phyloP scores from a whole-genome alignment of 345 rosid species.

The Carallia pectinifolia region DNA sequence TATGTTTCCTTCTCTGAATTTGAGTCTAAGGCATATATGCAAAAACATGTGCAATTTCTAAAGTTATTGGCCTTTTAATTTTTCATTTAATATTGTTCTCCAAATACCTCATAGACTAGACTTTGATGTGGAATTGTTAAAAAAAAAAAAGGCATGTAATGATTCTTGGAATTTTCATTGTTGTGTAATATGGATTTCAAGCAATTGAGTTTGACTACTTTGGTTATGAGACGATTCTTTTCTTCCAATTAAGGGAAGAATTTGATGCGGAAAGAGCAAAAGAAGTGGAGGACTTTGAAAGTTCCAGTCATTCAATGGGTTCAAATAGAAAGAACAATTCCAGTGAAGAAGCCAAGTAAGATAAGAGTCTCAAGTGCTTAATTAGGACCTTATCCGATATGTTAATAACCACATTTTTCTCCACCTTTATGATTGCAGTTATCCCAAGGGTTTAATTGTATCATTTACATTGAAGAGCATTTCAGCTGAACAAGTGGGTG shows the following conservation, averaged over 20 bases:
- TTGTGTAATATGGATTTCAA: background rate
- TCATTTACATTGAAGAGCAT: constrained; percentile 66
- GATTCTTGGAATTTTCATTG: too few relatives aligned
- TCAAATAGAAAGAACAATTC: constrained; percentile 45
- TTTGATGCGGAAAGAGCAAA: constrained; percentile 72
- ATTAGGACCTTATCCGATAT: background rate
- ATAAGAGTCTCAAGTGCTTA: background rate
- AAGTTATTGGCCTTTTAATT: background rate
- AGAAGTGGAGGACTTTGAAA: constrained; percentile 46
- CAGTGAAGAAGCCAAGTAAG: constrained; percentile 54
- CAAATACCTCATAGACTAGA: too few relatives aligned
- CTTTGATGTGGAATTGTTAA: too few relatives aligned
- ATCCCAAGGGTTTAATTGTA: constrained; percentile 84
- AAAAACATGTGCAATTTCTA: background rate
- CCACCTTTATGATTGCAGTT: constrained; percentile 39
- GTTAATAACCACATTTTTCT: constrained; percentile 16
- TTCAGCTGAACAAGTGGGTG: constrained; percentile 33
- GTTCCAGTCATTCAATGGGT: constrained; percentile 33
- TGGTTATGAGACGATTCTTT: background rate
- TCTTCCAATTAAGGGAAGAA: constrained; percentile 55
- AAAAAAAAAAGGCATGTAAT: too few relatives aligned
- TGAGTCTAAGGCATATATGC: background rate
- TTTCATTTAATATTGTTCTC: background rate
- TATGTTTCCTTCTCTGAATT: background rate
- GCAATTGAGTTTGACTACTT: background rate